Evolutionary conservation across 306 rosid species (phyloP).

Genomic region (Prinsepia uniflora): DNA sequence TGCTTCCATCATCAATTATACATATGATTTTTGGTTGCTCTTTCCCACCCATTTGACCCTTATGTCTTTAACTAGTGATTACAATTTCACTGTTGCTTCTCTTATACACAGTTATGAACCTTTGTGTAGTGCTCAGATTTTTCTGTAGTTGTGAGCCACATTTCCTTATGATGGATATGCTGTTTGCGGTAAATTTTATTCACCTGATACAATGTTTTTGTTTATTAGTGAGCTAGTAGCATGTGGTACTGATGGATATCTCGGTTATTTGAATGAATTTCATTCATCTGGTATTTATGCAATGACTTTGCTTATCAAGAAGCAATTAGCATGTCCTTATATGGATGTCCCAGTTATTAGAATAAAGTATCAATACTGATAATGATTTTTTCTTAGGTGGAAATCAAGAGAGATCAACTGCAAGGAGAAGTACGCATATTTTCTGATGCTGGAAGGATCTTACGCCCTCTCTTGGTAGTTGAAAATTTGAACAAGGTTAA

Average conservation of each 20-base stretch:
- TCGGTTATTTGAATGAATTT: not conserved
- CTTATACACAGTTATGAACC: not conserved
- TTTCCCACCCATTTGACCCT: not conserved
- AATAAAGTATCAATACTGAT: not conserved
- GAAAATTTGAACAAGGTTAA: slow-evolving; percentile 56
- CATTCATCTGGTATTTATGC: not conserved
- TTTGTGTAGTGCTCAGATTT: not conserved
- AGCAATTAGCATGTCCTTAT: not conserved
- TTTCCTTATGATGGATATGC: not conserved
- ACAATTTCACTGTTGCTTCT: not conserved
- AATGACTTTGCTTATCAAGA: not conserved
- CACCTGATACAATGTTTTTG: not conserved
- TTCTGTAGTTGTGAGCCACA: not conserved
- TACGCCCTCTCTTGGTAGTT: slow-evolving; percentile 89
- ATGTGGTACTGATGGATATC: not conserved
- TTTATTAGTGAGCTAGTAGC: not conserved
- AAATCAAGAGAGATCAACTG: slow-evolving; percentile 72
- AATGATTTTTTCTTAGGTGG: slow-evolving; percentile 51
- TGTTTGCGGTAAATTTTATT: not conserved
- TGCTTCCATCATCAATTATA: not conserved
- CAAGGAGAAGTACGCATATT: slow-evolving; percentile 75
- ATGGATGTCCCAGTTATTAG: not conserved
- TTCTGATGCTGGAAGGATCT: slow-evolving; percentile 91
- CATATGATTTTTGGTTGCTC: not conserved
- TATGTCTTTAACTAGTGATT: not conserved